Percentiles rank a stretch among this genome's conserved stretches.
Conservation (phyloP, 2,329 filamentous ascomycete genomes). For the Cadophora gregata region DNA sequence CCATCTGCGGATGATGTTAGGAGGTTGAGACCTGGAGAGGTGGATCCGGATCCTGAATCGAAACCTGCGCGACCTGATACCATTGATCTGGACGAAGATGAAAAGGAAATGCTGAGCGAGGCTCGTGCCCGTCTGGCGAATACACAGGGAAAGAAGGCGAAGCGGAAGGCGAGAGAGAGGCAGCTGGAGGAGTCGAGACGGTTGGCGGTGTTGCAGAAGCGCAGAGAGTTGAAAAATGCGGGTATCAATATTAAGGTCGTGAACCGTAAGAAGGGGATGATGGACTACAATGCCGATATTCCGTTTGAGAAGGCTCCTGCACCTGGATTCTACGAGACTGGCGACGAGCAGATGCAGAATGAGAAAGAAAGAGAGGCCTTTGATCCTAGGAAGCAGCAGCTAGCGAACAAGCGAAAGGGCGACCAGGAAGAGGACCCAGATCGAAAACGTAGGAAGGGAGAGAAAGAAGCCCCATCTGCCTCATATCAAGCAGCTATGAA, state of each 20-base stretch:
- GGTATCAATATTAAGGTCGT: constrained; percentile 98
- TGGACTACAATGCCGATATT: constrained; percentile 99
- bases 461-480: constrained; percentile 79
- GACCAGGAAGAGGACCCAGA: constrained; percentile 84
- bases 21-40: constrained; percentile 85
- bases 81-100: constrained; percentile 97
- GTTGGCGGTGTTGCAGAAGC: constrained; percentile 89
- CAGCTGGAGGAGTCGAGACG: constrained; percentile 94
- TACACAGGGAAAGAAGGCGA: constrained; percentile 98
- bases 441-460: constrained; percentile 84
- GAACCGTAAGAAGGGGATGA: constrained; percentile 91
- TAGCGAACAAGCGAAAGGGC: constrained; percentile 91
- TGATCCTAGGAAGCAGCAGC: constrained; percentile 90
- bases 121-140: constrained; percentile 95
- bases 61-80: constrained; percentile 96
- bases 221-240: constrained; percentile 93
- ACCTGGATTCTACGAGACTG: constrained; percentile 90
- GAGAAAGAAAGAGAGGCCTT: constrained; percentile 85
- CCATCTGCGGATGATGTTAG: constrained; percentile 93
- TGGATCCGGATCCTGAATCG: constrained; percentile 96
- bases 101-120: constrained; percentile 99
- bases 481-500: constrained; percentile 88
- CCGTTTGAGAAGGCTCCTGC: constrained; percentile 94
- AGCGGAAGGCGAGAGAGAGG: constrained; percentile 93
- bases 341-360: constrained; percentile 80